phyloP scores from a whole-genome alignment of 2,329 filamentous ascomycete species.

The Xylariaceae sp. region DNA sequence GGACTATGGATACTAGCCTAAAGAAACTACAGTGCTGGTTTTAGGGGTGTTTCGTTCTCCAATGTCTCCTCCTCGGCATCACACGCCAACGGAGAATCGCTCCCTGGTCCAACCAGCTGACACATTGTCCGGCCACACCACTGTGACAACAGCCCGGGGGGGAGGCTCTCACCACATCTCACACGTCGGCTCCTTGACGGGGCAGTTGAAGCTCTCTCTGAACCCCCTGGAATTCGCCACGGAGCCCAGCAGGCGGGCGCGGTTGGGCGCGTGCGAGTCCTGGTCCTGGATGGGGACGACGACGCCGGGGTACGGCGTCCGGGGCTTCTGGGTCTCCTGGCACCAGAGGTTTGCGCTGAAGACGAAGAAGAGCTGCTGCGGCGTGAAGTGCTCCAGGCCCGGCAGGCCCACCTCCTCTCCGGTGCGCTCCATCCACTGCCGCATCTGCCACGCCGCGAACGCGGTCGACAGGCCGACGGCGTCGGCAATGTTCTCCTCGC shows the following conservation, averaged over 20 bases:
- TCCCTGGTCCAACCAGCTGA: no score
- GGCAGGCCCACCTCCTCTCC: constrained; percentile 43
- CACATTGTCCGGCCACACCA: background rate
- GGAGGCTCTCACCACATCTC: constrained; percentile 51
- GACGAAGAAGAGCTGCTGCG: constrained; percentile 58
- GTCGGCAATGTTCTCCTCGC: constrained; percentile 61
- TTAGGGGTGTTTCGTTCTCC: no score
- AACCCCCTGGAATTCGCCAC: constrained; percentile 63
- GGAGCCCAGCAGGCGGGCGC: constrained; percentile 53
- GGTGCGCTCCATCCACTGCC: constrained; percentile 26
- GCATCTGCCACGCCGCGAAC: constrained; percentile 54
- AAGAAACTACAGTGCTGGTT: no score
- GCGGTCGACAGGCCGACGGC: constrained; percentile 54
- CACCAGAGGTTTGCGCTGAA: constrained; percentile 60
- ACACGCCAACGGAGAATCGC: no score
- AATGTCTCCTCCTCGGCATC: no score
- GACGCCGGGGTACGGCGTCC: no score
- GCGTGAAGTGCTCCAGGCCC: constrained; percentile 49
- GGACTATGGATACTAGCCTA: no score
- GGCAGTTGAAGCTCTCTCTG: constrained; percentile 58
- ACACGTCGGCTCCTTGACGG: constrained; percentile 57
- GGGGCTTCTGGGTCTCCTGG: constrained; percentile 51
- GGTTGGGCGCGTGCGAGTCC: constrained; percentile 59
- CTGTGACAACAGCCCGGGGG: background rate
- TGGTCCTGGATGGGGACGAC: constrained; percentile 51